A percentile compares a stretch with the other conserved stretches of the same genome.
Evolutionary conservation across 352 stramenopile genomes (phyloP).

Genomic region (Peronospora destructor): DNA sequence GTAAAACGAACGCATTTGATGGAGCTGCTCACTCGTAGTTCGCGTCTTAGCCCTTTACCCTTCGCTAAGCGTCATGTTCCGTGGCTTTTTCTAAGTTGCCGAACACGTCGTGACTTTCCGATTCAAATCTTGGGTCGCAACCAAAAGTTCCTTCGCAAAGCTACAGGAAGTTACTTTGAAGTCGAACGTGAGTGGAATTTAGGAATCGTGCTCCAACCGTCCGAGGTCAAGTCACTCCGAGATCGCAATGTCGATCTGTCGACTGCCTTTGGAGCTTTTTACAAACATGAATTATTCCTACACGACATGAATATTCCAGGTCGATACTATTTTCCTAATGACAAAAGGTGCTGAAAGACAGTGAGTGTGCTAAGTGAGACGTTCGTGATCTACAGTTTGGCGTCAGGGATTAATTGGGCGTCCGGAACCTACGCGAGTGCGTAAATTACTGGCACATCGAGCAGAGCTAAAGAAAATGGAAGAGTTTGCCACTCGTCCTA

Average conservation of each 20-base stretch:
- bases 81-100: slow-evolving; percentile 9
- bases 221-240: slow-evolving; percentile 72
- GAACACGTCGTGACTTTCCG: slow-evolving; percentile 47
- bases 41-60: not conserved
- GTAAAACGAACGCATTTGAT: too few relatives aligned
- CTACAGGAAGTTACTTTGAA: slow-evolving; percentile 36
- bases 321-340: not conserved
- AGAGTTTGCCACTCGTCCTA: slow-evolving; percentile 48
- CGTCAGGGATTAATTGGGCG: slow-evolving; percentile 64
- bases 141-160: slow-evolving; percentile 55
- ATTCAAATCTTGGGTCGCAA: slow-evolving; percentile 61
- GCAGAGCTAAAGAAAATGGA: slow-evolving; percentile 76
- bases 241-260: slow-evolving; percentile 63
- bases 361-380: slow-evolving; percentile 10
- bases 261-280: slow-evolving; percentile 69
- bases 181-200: slow-evolving; percentile 74
- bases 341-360: not conserved
- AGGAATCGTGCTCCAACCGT: slow-evolving; percentile 62
- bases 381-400: slow-evolving; percentile 42
- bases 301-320: slow-evolving; percentile 75
- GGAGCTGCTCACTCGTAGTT: slow-evolving; percentile 14
- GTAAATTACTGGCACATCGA: slow-evolving; percentile 68
- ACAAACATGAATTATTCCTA: slow-evolving; percentile 62
- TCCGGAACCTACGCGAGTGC: slow-evolving; percentile 56
- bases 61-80: not conserved